Conservation (phyloP, 768 basidiomycete species). For the Vararia minispora region DNA sequence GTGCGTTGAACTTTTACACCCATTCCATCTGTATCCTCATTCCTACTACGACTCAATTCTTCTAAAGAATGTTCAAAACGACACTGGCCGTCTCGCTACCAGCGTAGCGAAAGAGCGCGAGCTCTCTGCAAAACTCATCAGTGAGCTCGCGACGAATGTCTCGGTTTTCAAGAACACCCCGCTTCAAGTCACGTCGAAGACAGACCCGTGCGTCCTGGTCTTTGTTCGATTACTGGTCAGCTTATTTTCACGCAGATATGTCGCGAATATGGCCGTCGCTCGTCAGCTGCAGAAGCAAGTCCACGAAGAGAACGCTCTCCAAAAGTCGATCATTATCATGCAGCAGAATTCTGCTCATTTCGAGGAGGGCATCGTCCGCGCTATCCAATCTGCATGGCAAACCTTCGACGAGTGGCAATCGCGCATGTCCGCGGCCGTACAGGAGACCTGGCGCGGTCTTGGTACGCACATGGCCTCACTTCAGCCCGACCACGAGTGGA, state of each 20-base stretch:
- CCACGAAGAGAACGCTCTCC: constrained; percentile 93
- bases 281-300: constrained; percentile 87
- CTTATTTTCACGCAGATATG: constrained; percentile 30
- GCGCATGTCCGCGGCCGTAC: constrained; percentile 62
- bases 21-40: not conserved
- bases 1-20: constrained; percentile 25
- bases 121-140: constrained; percentile 70
- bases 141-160: constrained; percentile 79
- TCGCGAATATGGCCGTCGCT: constrained; percentile 59
- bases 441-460: constrained; percentile 65
- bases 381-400: constrained; percentile 93
- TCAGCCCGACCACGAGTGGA: constrained; percentile 88
- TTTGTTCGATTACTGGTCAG: constrained; percentile 1
- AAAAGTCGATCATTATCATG: constrained; percentile 97
- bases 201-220: constrained; percentile 61
- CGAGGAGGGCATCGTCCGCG: constrained; percentile 91
- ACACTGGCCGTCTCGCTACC: constrained; percentile 86
- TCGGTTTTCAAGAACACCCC: constrained; percentile 95
- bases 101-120: constrained; percentile 91
- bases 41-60: not conserved
- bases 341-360: constrained; percentile 96
- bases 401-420: constrained; percentile 93
- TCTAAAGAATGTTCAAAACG: constrained; percentile 83
- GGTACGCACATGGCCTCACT: constrained; percentile 67
- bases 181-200: constrained; percentile 66